Percentiles rank a stretch among this genome's conserved stretches.
phyloP scores from a whole-genome alignment of 805 yeast species.

The Candida manassasensis region DNA sequence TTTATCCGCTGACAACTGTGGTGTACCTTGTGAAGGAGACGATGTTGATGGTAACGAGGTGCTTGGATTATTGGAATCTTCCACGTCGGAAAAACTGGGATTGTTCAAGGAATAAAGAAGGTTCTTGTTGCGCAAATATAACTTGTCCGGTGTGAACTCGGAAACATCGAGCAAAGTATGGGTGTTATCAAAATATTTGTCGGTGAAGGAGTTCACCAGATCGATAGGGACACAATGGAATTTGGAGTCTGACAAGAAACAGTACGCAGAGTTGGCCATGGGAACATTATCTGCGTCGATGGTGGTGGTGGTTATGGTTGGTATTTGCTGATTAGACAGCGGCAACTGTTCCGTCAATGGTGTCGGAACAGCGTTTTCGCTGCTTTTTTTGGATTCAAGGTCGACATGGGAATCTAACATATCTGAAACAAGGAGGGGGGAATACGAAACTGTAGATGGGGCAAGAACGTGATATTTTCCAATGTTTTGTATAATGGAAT shows the following conservation, averaged over 20 bases:
- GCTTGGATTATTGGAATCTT: conserved; percentile 9
- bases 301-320: too few species aligned
- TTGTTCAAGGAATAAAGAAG: conserved; percentile 33
- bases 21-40: background rate
- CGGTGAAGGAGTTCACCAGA: conserved; percentile 12
- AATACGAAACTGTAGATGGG: too few species aligned
- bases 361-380: too few species aligned
- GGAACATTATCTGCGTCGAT: background rate
- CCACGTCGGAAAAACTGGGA: conserved; percentile 32
- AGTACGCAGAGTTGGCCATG: conserved; percentile 18
- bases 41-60: background rate
- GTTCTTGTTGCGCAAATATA: conserved; percentile 21
- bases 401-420: too few species aligned
- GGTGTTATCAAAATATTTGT: conserved; percentile 2
- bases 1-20: background rate
- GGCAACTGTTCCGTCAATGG: too few species aligned
- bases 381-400: too few species aligned
- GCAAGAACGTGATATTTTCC: too few species aligned
- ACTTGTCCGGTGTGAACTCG: conserved; percentile 11
- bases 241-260: conserved; percentile 22
- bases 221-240: conserved; percentile 25
- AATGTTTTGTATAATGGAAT: too few species aligned
- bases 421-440: too few species aligned
- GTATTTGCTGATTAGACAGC: too few species aligned
- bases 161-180: conserved; percentile 6